Base-by-base conservation (phyloP, 1,139 yeast species). In the Diutina mesorugosa region DNA sequence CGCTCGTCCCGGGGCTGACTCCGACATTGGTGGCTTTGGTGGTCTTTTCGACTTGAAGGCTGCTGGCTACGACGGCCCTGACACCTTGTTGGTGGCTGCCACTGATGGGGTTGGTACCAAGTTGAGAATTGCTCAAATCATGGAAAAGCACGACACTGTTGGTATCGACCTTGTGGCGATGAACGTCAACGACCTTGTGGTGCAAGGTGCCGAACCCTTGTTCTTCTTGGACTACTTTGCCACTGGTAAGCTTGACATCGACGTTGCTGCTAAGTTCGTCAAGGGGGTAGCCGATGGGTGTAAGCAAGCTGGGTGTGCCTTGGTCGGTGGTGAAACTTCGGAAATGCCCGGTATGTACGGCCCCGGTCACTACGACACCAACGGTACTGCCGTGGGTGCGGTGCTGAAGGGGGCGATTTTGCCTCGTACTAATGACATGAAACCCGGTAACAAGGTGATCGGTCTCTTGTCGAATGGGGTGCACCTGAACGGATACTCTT, bases 331-430 rank as follows among this genome's bases (percentile, higher is more conserved):
- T 63, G 99, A 95, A 72, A 95, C 99, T 55, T 89, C 96, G 58
- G 99, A 95, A 77, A 95, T 95, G 99, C 99, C 99, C 50, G 99
- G 99, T 62, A 90, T 95, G 87, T 95, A 95, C 67, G 87, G 85
- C 58, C 90, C 84, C 59, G 95, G 95, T 53, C 99, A 95, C 71
- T 95, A 95, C 69, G 99, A 95, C 72, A 91, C 97, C 59, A 93
- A 93, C 66, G 99, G 99, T 71, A 93, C 99, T 51, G 95, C 97
- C 56, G 91, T 95, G 56, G 99, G 99, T 66, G 99, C 99, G n/a
- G 98, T 95, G n/a, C 75, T 80, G 63, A 88, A 87, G 66, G 72
- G 76, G 60, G 79, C 81, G 62, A 81, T 93, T 57, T 77, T 95
- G 64, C 99, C 99, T 51, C 79, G 79, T 61, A 67, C 78, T 30